Evolutionary conservation across 2,329 filamentous ascomycete species (phyloP).

Genomic region (Herpotrichia juniperi): DNA sequence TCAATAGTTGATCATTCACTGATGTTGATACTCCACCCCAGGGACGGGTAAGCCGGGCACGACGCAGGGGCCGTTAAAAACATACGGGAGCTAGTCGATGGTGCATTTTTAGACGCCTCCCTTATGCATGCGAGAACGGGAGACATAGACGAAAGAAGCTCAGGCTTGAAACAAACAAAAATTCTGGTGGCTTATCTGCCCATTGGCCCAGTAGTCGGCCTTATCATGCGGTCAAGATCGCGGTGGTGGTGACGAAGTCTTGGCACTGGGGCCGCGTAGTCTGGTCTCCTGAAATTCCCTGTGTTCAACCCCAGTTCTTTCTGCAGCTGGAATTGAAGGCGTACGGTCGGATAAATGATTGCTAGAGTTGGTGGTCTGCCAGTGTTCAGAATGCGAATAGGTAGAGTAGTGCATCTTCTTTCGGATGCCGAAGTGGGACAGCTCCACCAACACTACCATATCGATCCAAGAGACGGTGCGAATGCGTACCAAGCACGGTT

Average conservation of each 20-base stretch:
- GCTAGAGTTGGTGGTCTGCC: too few relatives aligned
- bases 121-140: conserved; percentile 5
- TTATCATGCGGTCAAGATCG: neutral
- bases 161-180: neutral
- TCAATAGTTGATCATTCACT: neutral
- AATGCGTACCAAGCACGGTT: too few relatives aligned
- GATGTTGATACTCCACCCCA: conserved; percentile 1
- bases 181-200: neutral
- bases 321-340: neutral
- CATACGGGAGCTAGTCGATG: neutral
- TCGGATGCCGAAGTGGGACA: too few relatives aligned
- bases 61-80: neutral
- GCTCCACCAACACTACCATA: too few relatives aligned
- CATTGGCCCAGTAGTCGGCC: neutral
- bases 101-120: conserved; percentile 7
- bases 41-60: neutral
- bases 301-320: neutral
- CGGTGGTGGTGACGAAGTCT: neutral
- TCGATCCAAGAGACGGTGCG: too few relatives aligned
- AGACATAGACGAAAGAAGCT: conserved; percentile 1
- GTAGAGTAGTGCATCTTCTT: too few relatives aligned
- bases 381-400: too few relatives aligned
- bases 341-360: too few relatives aligned
- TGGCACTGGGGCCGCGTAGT: neutral
- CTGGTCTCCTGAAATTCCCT: neutral